Evolutionary conservation across 371 early-diverging fungal genomes (phyloP).

Genomic region (Phascolomyces articulosus): DNA sequence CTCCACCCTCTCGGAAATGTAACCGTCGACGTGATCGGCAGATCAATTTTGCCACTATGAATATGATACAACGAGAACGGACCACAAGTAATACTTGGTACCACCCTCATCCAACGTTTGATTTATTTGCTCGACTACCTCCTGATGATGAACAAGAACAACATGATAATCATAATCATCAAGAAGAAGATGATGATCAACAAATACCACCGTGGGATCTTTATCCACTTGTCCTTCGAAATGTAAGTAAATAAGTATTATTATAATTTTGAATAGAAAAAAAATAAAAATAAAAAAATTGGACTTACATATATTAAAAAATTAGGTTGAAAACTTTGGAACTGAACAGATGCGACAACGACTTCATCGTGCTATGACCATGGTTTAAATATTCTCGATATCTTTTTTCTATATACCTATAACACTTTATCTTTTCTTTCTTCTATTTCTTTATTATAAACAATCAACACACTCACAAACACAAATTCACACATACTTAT

Average conservation of each 20-base stretch:
- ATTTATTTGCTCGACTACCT: constrained; percentile 15
- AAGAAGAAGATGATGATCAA: constrained; percentile 11
- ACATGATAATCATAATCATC: constrained; percentile 11
- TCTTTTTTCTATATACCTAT: not conserved
- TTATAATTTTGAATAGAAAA: not conserved
- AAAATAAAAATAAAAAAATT: too few species aligned
- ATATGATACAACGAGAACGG: constrained; percentile 16
- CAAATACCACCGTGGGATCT: constrained; percentile 40
- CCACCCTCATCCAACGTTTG: constrained; percentile 16
- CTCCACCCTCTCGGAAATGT: constrained; percentile 11
- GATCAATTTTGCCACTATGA: constrained; percentile 30
- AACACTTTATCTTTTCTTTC: not conserved
- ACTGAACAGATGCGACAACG: constrained; percentile 49
- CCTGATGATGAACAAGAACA: constrained; percentile 14
- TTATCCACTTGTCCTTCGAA: constrained; percentile 43
- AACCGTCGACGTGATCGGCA: constrained; percentile 15
- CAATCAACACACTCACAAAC: too few species aligned
- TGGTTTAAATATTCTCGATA: not conserved
- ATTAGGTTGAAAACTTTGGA: constrained; percentile 50
- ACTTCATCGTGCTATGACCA: constrained; percentile 26
- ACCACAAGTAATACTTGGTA: constrained; percentile 11
- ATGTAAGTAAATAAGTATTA: constrained; percentile 21
- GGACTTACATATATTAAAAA: too few species aligned
- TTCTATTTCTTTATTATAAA: too few species aligned
- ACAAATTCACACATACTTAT: too few species aligned